phyloP scores from a whole-genome alignment of 768 basidiomycete genomes.

The Boletus pseudo-olivaceus region DNA sequence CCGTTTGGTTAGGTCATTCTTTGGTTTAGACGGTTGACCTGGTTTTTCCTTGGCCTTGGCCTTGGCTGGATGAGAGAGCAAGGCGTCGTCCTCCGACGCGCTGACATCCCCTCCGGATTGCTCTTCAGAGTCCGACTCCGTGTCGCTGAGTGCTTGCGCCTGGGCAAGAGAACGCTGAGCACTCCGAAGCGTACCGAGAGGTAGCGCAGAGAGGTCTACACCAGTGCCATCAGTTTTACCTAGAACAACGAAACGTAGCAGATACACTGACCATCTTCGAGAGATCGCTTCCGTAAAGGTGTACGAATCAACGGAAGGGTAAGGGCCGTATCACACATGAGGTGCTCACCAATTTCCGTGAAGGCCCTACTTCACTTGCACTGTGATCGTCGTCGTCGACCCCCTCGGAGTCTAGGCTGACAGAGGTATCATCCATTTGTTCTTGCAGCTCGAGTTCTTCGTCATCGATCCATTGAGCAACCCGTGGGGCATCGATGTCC shows the following conservation, averaged over 20 bases:
- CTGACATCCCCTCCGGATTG: conserved; percentile 13
- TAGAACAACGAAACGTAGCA: background rate
- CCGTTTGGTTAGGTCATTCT: conserved; percentile 54
- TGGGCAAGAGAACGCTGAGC: conserved; percentile 57
- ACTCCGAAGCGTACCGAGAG: conserved; percentile 60
- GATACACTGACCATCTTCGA: conserved; percentile 24
- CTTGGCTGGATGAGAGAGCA: conserved; percentile 8
- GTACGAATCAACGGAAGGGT: background rate
- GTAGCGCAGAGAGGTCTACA: conserved; percentile 56
- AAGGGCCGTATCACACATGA: background rate
- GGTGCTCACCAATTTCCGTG: conserved; percentile 15
- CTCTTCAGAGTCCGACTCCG: conserved; percentile 34
- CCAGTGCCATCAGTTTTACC: conserved; percentile 4
- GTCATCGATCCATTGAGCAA: conserved; percentile 61
- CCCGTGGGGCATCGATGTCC: conserved; percentile 46
- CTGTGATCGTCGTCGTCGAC: background rate
- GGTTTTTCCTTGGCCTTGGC: conserved; percentile 36
- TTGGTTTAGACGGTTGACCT: conserved; percentile 41
- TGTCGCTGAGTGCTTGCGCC: conserved; percentile 37
- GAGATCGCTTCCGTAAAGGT: conserved; percentile 20
- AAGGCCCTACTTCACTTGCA: conserved; percentile 6
- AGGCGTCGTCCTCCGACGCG: conserved; percentile 14
- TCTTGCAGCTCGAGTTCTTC: conserved; percentile 31
- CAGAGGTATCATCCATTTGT: conserved; percentile 3
- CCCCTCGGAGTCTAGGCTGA: conserved; percentile 14